Evolutionary conservation across 1,139 yeast genomes (phyloP).

Genomic region (Yamadazyma sp.): DNA sequence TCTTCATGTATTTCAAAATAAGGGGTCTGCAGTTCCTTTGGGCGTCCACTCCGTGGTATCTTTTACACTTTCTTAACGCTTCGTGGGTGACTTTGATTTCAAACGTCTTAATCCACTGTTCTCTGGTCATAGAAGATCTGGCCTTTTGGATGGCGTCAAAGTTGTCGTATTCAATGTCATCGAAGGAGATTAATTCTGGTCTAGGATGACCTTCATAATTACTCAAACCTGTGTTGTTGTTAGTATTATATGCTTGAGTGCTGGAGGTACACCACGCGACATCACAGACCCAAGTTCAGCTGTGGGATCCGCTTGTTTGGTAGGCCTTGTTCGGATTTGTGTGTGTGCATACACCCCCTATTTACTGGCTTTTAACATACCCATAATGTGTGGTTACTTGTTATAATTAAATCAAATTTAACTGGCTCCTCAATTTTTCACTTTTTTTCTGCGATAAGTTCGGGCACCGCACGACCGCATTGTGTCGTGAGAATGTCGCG

Average conservation of each 20-base stretch:
- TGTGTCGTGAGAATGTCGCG: neutral
- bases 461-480: neutral
- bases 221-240: conserved; percentile 27
- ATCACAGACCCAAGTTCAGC: no score
- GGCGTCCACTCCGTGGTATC: conserved; percentile 76
- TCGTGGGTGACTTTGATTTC: conserved; percentile 69
- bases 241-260: conserved; percentile 5
- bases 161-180: conserved; percentile 76
- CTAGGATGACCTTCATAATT: conserved; percentile 55
- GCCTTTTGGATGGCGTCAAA: conserved; percentile 65
- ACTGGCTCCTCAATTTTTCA: conserved; percentile 12
- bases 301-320: no score
- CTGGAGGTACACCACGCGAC: no score
- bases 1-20: conserved; percentile 74
- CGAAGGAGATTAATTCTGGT: conserved; percentile 79
- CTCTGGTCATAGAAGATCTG: conserved; percentile 74
- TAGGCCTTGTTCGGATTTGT: no score
- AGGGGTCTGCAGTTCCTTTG: conserved; percentile 60
- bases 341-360: neutral
- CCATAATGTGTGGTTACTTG: conserved; percentile 3
- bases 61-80: conserved; percentile 74
- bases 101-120: conserved; percentile 74
- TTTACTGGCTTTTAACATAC: conserved; percentile 1
- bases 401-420: conserved; percentile 12
- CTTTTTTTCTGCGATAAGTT: neutral